These are phyloP conservation scores for Globisporangium recalcitrans DNA, from an alignment of 352 stramenopile genomes.

Conservation along the genomic window DNA sequence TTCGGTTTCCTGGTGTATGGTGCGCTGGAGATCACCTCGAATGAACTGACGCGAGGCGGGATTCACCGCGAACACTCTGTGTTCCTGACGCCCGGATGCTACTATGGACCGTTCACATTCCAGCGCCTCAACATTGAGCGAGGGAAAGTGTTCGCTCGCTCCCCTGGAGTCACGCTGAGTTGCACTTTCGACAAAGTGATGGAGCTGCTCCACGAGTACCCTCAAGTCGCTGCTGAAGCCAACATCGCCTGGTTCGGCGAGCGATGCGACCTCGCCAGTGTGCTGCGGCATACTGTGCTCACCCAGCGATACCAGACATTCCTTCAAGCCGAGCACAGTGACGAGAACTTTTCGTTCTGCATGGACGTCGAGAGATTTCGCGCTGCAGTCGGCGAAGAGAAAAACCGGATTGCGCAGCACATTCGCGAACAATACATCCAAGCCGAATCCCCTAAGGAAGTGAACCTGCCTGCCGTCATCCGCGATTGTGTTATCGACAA, in stretches of 20 bases:
- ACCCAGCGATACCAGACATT: conserved; percentile 62
- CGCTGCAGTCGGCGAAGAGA: conserved; percentile 18
- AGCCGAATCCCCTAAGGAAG: conserved; percentile 49
- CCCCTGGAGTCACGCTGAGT: conserved; percentile 46
- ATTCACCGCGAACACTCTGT: conserved; percentile 38
- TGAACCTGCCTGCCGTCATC: conserved; percentile 65
- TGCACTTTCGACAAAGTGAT: conserved; percentile 42
- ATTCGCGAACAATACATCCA: conserved; percentile 62
- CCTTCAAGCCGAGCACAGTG: conserved; percentile 64
- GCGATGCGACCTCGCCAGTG: conserved; percentile 52
- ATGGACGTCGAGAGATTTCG: conserved; percentile 62
- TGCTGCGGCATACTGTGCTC: conserved; percentile 54
- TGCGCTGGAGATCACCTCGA: conserved; percentile 55
- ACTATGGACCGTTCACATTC: conserved; percentile 70
- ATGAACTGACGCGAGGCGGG: conserved; percentile 21
- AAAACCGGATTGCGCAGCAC: conserved; percentile 27
- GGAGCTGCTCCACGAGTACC: conserved; percentile 52
- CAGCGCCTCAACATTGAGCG: conserved; percentile 45
- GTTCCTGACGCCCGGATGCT: conserved; percentile 65
- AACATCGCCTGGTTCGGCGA: conserved; percentile 78
- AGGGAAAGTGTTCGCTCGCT: conserved; percentile 47
- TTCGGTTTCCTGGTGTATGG: conserved; percentile 72
- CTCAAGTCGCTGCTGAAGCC: conserved; percentile 49
- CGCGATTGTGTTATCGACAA: conserved; percentile 37
- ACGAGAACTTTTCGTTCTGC: conserved; percentile 78